A percentile compares a stretch with the other conserved stretches of the same genome.
These are phyloP conservation scores for Ceratobasidium sp. DNA, from an alignment of 1,284 basidiomycete species.

Conservation along the genomic window DNA sequence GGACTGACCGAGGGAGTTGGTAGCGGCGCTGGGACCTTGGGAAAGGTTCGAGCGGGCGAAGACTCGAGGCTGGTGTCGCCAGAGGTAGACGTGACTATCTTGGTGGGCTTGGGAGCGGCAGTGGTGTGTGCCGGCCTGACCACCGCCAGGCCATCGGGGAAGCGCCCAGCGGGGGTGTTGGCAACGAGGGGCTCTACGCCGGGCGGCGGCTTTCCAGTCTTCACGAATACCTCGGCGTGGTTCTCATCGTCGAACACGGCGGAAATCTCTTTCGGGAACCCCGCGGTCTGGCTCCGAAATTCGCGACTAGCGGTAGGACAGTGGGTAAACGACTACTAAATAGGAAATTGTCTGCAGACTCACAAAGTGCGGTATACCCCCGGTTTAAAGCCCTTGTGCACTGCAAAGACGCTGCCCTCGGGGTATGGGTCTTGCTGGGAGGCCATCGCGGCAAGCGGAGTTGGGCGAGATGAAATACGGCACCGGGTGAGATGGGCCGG, in stretches of 20 bases:
- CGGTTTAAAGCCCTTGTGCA: conserved; percentile 12
- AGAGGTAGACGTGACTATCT: neutral
- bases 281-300: neutral
- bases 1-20: conserved; percentile 9
- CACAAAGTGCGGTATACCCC: neutral
- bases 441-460: neutral
- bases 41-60: neutral
- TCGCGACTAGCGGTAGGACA: neutral
- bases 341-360: neutral
- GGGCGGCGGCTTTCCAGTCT: neutral
- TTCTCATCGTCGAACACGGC: neutral
- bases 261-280: neutral
- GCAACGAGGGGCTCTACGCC: conserved; percentile 13
- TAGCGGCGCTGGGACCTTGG: neutral
- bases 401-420: neutral
- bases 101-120: neutral
- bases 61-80: neutral
- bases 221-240: neutral
- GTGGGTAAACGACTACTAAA: neutral
- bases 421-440: neutral
- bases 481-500: neutral
- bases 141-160: neutral
- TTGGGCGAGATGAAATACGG: neutral
- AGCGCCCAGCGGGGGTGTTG: neutral
- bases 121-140: neutral